A percentile compares a stretch with the other conserved stretches of the same genome.
These are phyloP conservation scores for Podosphaera aphanis DNA, from an alignment of 2,329 filamentous ascomycete genomes.

Conservation along the genomic window DNA sequence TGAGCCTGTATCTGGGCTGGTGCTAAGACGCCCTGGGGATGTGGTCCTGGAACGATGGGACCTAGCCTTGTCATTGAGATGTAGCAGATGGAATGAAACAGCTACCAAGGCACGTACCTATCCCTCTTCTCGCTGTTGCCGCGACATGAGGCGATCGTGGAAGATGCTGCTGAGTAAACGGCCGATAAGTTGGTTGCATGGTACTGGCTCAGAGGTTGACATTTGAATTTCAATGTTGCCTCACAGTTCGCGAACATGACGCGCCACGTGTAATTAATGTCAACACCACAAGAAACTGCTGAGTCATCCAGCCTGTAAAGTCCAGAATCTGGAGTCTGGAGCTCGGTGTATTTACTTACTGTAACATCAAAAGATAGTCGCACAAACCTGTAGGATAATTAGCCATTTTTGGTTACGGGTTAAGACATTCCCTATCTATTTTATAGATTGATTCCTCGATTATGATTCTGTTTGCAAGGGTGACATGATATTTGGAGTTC, in stretches of 20 bases:
- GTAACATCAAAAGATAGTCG: too few species aligned
- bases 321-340: too few species aligned
- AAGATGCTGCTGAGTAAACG: constrained; percentile 9
- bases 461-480: too few species aligned
- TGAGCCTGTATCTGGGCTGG: constrained; percentile 31
- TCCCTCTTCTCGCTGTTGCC: constrained; percentile 14
- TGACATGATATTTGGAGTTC: too few species aligned
- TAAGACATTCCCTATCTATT: too few species aligned
- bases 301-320: too few species aligned
- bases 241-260: too few species aligned
- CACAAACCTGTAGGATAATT: too few species aligned
- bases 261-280: too few species aligned
- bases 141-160: constrained; percentile 14
- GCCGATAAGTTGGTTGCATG: constrained; percentile 15
- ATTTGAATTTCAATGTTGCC: background rate
- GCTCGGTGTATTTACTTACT: too few species aligned
- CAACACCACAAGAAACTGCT: background rate
- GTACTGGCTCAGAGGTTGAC: background rate
- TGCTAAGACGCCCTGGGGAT: constrained; percentile 21
- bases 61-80: constrained; percentile 6
- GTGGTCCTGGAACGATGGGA: constrained; percentile 14
- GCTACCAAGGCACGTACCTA: constrained; percentile 13
- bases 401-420: too few species aligned
- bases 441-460: too few species aligned
- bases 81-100: constrained; percentile 3